phyloP scores from a whole-genome alignment of 1,284 basidiomycete genomes.

The Anthracocystis setariae region DNA sequence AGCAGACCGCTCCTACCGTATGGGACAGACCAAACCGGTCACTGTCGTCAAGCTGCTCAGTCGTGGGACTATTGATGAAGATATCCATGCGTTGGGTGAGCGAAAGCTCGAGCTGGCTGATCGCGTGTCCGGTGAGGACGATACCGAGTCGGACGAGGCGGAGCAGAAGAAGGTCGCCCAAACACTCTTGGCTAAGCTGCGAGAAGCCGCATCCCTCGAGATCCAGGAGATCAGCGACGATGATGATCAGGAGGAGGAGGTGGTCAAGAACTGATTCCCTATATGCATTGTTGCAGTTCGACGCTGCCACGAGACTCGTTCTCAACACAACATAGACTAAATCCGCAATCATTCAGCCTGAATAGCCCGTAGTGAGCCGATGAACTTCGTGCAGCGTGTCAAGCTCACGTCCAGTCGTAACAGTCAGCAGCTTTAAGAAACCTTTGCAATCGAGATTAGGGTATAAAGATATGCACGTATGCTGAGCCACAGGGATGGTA shows the following conservation, averaged over 20 bases:
- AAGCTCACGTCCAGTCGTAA: too few species aligned
- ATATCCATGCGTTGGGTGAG: slow-evolving; percentile 56
- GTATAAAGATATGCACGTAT: too few species aligned
- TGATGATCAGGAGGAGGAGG: slow-evolving; percentile 2
- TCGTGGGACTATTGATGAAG: slow-evolving; percentile 83
- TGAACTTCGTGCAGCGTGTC: too few species aligned
- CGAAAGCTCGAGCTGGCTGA: slow-evolving; percentile 63
- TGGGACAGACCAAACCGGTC: slow-evolving; percentile 90
- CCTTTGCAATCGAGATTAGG: too few species aligned
- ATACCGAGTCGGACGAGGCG: slow-evolving; percentile 54
- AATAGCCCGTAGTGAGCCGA: too few species aligned
- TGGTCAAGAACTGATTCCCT: too few species aligned
- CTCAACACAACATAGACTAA: too few species aligned
- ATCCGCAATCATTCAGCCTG: background rate
- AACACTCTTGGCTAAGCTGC: slow-evolving; percentile 49
- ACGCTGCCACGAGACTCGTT: too few species aligned
- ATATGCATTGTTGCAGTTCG: too few species aligned
- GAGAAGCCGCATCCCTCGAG: slow-evolving; percentile 35
- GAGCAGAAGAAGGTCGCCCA: slow-evolving; percentile 51
- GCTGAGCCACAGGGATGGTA: too few species aligned
- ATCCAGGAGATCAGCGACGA: slow-evolving; percentile 36
- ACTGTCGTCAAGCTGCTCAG: slow-evolving; percentile 92
- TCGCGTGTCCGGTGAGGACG: slow-evolving; percentile 58
- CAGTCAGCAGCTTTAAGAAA: too few species aligned
- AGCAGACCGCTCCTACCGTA: slow-evolving; percentile 96